Evolutionary conservation across 2,329 filamentous ascomycete genomes (phyloP), one percentile per base, ranked within the genome.

Genomic region (Claviceps digitariae): DNA sequence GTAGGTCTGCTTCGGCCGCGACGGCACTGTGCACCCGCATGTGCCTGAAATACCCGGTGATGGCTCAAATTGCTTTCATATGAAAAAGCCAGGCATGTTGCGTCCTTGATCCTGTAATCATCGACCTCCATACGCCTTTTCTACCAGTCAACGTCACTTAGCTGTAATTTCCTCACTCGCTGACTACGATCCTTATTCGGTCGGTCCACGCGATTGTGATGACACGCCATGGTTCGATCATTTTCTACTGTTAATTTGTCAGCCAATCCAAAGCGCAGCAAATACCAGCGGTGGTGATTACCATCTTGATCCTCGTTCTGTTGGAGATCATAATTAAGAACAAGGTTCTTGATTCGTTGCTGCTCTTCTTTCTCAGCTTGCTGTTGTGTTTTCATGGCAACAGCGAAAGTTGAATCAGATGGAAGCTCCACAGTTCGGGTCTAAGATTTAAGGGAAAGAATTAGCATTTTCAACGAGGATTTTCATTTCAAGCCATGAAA

Each of bases 81-180:
- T 12, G 10, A 34, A 2, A 20, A 41, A 13, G 29, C 31, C 8
- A 29, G 29, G 17, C 21, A 36, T 51, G 41, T 10, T 20, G 23
- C 25, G 50, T 21, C 27, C 12, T 41, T 9, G n/a, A 34, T 34
- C 40, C 38, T 41, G 17, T 23, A 17, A 29, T 34, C 34, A 3
- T 17, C 29, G 34, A 27, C 29, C 38, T n/a, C 8, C 12, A 47
- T 20, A 23, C 46, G 40, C 27, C 4, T 3, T 6, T 8, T 29
- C 36, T 91, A 96, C 93, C 93, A 98, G 69, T 98, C 91, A 68
- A 98, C 88, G 70, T 98, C 93, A 69, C 89, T 95, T 55, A 97
- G 79, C 67, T 97, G 91, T 56, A 98, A 75, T 70, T 95, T 95
- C 63, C 93, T 82, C 55, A 87, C 83, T 58, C 90, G 85, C 67